Evolutionary conservation across 495 filamentous ascomycete species (phyloP).

Genomic region (Thozetella sp.): DNA sequence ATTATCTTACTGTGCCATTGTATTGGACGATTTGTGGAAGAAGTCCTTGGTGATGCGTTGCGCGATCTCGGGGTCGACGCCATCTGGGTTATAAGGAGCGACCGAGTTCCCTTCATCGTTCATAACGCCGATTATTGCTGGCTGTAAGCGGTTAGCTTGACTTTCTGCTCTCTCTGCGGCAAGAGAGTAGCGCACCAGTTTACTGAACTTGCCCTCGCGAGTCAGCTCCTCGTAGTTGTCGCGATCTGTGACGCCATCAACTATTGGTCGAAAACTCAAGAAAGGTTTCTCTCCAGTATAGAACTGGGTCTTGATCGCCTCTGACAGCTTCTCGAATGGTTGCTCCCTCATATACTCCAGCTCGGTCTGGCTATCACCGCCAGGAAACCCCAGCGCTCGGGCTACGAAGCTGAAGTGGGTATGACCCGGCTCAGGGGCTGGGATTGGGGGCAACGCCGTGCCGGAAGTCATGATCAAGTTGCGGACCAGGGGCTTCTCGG

Average conservation of each 20-base stretch:
- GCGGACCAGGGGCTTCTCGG: background rate
- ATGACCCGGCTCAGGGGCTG: background rate
- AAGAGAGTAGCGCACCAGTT: too few species aligned
- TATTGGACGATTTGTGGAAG: background rate
- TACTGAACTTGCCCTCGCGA: background rate
- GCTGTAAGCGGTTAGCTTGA: background rate
- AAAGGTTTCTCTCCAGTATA: background rate
- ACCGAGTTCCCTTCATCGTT: background rate
- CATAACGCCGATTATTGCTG: background rate
- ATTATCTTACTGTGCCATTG: too few species aligned
- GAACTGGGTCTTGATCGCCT: background rate
- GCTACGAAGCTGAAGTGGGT: background rate
- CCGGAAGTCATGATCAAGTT: background rate
- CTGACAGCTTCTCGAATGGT: background rate
- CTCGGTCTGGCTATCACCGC: background rate
- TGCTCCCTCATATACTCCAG: background rate
- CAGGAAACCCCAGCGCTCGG: background rate
- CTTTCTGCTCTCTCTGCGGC: too few species aligned
- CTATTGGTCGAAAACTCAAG: background rate
- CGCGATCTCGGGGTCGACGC: background rate
- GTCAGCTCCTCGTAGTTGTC: background rate
- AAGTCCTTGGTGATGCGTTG: background rate
- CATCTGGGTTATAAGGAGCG: background rate
- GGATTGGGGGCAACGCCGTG: background rate
- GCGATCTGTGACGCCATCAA: background rate